These are phyloP conservation scores for Eimeria zaria DNA, from an alignment of 169 alveolate species.

Conservation along the genomic window DNA sequence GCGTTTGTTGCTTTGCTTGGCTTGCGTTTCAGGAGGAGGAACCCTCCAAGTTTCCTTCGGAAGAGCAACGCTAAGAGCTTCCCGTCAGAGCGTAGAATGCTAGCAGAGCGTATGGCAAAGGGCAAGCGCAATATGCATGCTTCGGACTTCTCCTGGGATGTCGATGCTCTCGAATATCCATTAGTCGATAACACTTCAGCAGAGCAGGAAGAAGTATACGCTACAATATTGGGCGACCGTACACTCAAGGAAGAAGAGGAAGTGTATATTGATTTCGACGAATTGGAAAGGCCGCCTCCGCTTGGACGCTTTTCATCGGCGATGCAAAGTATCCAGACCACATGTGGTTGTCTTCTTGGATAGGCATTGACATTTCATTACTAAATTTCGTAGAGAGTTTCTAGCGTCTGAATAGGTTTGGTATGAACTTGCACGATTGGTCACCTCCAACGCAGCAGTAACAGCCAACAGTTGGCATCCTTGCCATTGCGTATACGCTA, in stretches of 20 bases:
- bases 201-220: neutral
- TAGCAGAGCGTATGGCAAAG: slow-evolving; percentile 23
- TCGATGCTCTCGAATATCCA: neutral
- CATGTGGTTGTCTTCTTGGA: slow-evolving; percentile 71
- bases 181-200: neutral
- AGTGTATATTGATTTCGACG: slow-evolving; percentile 60
- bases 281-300: slow-evolving; percentile 52
- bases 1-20: neutral
- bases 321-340: slow-evolving; percentile 28
- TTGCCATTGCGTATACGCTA: neutral
- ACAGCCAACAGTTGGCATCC: neutral
- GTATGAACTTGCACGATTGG: neutral
- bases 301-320: slow-evolving; percentile 34
- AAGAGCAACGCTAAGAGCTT: slow-evolving; percentile 46
- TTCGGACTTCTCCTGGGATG: slow-evolving; percentile 43
- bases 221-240: slow-evolving; percentile 63
- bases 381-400: neutral
- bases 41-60: slow-evolving; percentile 71
- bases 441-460: neutral
- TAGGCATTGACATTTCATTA: neutral
- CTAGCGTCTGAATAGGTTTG: slow-evolving; percentile 5
- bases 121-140: neutral
- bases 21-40: slow-evolving; percentile 30
- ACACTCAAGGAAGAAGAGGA: slow-evolving; percentile 48
- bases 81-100: slow-evolving; percentile 51